Evolutionary conservation across 2,329 filamentous ascomycete species (phyloP), one percentile per base, ranked within the genome.

Genomic region (Chaetomium olivaceum): DNA sequence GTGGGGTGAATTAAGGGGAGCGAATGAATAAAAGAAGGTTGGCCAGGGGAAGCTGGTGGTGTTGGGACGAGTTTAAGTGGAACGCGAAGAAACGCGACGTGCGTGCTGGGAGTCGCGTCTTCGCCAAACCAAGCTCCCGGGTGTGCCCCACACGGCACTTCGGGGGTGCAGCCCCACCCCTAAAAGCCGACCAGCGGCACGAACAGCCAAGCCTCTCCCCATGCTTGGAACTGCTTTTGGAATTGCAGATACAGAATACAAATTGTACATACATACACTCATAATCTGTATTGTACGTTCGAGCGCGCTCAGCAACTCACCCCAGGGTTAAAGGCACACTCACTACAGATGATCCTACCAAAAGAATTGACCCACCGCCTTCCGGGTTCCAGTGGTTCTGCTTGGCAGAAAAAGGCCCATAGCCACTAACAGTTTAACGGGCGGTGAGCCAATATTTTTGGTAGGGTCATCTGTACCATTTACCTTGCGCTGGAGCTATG

Each of bases 81-180:
- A 56, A 70, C 70, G 68, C 67, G 71, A 68, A 57, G 52, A 68
- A 66, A 72, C 71, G 71, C 71, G 71, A 62, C 33, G 50, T 62
- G 58, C 51, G 51, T 19, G 39, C 39, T 19, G 5, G 60, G 62
- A 66, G 65, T 64, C 70, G 71, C 70, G 71, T 69, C 59, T 59
- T 5, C 66, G 46, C 62, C n/a, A 51, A 61, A 29, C 66, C 62
- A 52, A 48, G 16, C 55, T 61, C 59, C 65, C 61, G 57, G 56
- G 52, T 63, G 27, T 39, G 59, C 58, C 58, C 61, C 62, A 61
- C 62, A n/a, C 50, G 58, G n/a, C 58, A 51, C 21, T 25, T 23
- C 3, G 29, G 29, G 29, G 56, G 23, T 5, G 6, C 46, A n/a
- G 29, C 43, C 39, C 58, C 29, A 50, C 39, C 51, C 51, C 51